Conservation (phyloP, 176 grass and related monocot species). For the Juncus inflexus region DNA sequence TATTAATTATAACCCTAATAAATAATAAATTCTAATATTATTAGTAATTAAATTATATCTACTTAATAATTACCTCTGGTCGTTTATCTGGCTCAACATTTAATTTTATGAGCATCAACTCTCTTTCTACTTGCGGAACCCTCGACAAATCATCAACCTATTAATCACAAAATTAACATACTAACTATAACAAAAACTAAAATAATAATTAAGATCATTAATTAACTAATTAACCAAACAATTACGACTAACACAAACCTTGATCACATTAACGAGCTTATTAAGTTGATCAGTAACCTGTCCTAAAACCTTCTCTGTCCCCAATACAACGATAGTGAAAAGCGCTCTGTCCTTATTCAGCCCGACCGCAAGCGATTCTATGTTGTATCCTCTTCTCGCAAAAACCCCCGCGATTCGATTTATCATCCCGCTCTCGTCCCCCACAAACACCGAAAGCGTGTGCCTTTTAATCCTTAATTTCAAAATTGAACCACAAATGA, state of each 20-base stretch:
- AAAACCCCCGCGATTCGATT: constrained; percentile 77
- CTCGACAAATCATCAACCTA: constrained; percentile 70
- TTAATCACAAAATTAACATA: not conserved
- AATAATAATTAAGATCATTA: not conserved
- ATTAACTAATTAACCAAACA: constrained; percentile 3
- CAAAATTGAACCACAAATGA: not conserved
- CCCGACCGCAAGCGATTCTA: constrained; percentile 71
- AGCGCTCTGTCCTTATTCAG: constrained; percentile 72
- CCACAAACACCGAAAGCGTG: constrained; percentile 72
- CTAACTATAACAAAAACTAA: too few species aligned
- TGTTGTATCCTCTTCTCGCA: constrained; percentile 77
- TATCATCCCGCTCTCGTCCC: constrained; percentile 84
- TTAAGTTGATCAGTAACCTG: constrained; percentile 67
- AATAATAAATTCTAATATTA: constrained; percentile 5
- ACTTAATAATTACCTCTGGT: constrained; percentile 39
- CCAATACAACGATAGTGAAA: constrained; percentile 68
- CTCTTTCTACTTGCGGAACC: constrained; percentile 66
- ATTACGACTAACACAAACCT: constrained; percentile 37
- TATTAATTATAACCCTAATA: too few species aligned
- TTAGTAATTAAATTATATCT: too few species aligned
- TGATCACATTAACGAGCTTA: constrained; percentile 76
- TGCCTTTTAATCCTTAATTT: constrained; percentile 38
- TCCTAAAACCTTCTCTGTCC: constrained; percentile 60
- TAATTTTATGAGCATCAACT: constrained; percentile 80
- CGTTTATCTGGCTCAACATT: constrained; percentile 52